Evolutionary conservation across 352 stramenopile species (phyloP).

Genomic region (Paralagenidium karlingii): DNA sequence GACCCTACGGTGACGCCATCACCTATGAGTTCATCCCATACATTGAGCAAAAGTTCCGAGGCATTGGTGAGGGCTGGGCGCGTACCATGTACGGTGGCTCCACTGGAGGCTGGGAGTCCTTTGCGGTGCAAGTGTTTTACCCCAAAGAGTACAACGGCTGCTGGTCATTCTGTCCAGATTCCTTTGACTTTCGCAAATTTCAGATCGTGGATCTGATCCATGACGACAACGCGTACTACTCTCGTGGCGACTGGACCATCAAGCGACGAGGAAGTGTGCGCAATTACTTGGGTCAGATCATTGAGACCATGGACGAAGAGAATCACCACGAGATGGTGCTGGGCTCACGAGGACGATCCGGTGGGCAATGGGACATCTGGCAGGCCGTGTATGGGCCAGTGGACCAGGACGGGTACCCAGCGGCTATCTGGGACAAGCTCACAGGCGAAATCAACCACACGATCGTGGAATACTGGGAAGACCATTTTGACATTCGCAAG

Average conservation of each 20-base stretch:
- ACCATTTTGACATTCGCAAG: conserved; percentile 46
- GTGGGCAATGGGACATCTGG: conserved; percentile 68
- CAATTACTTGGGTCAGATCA: conserved; percentile 50
- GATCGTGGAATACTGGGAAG: conserved; percentile 49
- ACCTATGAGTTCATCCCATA: conserved; percentile 65
- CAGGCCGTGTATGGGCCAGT: conserved; percentile 58
- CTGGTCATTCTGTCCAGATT: conserved; percentile 69
- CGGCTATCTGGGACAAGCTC: conserved; percentile 52
- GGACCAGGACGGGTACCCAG: conserved; percentile 47
- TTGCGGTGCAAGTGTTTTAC: conserved; percentile 63
- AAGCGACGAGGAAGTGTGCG: conserved; percentile 48
- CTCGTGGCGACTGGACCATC: conserved; percentile 49
- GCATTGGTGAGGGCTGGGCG: conserved; percentile 45
- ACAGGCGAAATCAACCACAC: conserved; percentile 46
- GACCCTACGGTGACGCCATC: conserved; percentile 61
- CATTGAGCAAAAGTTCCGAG: conserved; percentile 41
- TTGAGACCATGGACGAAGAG: conserved; percentile 60
- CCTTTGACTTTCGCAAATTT: conserved; percentile 66
- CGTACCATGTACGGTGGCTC: conserved; percentile 70
- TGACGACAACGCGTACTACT: conserved; percentile 58
- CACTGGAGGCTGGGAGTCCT: conserved; percentile 58
- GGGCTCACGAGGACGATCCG: conserved; percentile 42
- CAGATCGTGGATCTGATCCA: conserved; percentile 52
- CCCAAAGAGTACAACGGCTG: conserved; percentile 69
- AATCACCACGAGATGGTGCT: conserved; percentile 61